Conservation (phyloP, 257 asterid species). For the Gentiana macrophylla region DNA sequence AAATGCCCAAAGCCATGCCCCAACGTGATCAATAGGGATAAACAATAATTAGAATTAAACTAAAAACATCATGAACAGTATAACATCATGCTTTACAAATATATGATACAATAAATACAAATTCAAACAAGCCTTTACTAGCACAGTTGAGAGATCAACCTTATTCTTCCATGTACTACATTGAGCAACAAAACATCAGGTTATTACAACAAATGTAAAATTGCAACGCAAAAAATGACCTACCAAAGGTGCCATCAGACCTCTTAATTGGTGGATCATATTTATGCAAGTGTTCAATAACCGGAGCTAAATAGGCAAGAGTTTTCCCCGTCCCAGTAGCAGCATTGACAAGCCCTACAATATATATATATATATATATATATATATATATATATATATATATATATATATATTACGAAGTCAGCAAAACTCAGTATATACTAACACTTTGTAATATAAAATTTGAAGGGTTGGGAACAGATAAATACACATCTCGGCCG, state of each 20-base stretch:
- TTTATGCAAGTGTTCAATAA: slow-evolving; percentile 62
- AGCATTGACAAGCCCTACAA: slow-evolving; percentile 84
- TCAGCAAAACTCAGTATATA: neutral
- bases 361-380: slow-evolving; percentile 6
- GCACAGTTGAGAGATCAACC: no score
- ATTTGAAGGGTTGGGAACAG: neutral
- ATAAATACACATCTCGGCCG: slow-evolving; percentile 75
- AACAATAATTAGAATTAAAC: no score
- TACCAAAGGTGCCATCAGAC: slow-evolving; percentile 88
- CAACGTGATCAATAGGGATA: no score
- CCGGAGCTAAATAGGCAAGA: slow-evolving; percentile 83
- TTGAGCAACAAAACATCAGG: no score
- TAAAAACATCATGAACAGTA: no score
- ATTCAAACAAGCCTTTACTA: no score
- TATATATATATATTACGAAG: neutral
- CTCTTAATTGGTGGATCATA: slow-evolving; percentile 58
- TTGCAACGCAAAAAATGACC: slow-evolving; percentile 10
- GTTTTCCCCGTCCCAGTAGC: slow-evolving; percentile 98
- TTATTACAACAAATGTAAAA: neutral
- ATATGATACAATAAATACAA: no score
- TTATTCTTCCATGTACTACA: no score
- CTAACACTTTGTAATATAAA: neutral
- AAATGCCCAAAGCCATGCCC: no score
- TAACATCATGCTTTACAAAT: no score
- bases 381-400: neutral